Conservation (phyloP, 1,284 basidiomycete species). For the Rhodotorula sp. region DNA sequence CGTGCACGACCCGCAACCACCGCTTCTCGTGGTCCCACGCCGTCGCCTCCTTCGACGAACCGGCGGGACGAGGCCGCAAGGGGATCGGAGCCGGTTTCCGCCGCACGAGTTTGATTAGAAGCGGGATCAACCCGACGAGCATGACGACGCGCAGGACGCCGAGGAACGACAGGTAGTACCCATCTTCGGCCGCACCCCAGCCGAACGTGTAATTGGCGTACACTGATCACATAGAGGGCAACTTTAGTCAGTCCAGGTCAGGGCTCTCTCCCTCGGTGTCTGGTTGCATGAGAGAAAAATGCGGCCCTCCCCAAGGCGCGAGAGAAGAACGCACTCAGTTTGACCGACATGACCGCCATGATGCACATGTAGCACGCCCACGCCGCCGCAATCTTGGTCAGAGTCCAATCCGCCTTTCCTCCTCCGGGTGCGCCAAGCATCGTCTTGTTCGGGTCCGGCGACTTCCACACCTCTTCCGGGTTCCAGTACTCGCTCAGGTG, state of each 20-base stretch:
- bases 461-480: constrained; percentile 18
- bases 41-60: neutral
- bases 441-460: neutral
- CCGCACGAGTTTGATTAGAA: constrained; percentile 27
- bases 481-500: constrained; percentile 18
- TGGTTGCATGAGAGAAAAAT: too few relatives aligned
- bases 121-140: constrained; percentile 38
- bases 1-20: constrained; percentile 35
- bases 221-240: neutral
- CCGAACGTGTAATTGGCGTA: constrained; percentile 36
- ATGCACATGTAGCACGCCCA: constrained; percentile 19
- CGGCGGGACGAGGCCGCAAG: constrained; percentile 6
- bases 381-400: constrained; percentile 31
- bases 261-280: too few relatives aligned
- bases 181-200: constrained; percentile 35
- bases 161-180: constrained; percentile 38
- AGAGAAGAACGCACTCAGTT: constrained; percentile 20
- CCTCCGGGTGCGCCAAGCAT: neutral
- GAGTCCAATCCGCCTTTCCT: constrained; percentile 21
- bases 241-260: too few relatives aligned
- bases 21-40: constrained; percentile 36
- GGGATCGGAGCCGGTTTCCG: constrained; percentile 24
- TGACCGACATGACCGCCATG: constrained; percentile 27
- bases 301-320: too few relatives aligned
- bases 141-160: constrained; percentile 37